Evolutionary conservation across 306 rosid species (phyloP), one percentile per base, ranked within the genome.

Genomic region (Pueraria montana): DNA sequence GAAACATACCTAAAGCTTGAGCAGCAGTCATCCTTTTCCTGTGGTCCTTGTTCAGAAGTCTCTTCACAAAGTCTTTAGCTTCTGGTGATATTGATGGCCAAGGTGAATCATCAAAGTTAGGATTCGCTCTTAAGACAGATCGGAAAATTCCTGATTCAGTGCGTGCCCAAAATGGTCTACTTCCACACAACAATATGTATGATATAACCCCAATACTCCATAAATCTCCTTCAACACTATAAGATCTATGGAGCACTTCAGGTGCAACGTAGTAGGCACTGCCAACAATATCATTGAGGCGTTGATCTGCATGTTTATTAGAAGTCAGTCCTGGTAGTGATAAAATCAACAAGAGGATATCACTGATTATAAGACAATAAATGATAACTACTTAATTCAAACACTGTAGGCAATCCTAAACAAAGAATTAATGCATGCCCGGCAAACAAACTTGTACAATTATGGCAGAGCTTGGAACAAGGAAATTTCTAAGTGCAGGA

Each of bases 201-300:
- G 98, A 90, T 87, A 96, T 91, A 81, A 96, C 99, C 48, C 99
- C 99, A 59, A 93, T 87, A 83, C 99, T 96, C 99, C 99, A 96
- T 77, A 93, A 81, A 87, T 96, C 99, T 83, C 89, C 99, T 86
- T 96, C 99, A 68, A 89, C 83, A 78, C 91, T 89, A 81, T 96
- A 96, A 40, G 99, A 93, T 90, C 98, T 92, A 88, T 96, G 97
- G 79, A 96, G 90, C 50, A 96, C 99, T 84, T 96, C 99, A 63
- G 99, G 98, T 23, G 99, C 98, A 82, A 96, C 99, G 55, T 93
- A 95, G 87, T 95, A 95, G 24, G 99, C 99, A 84, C 99, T 95
- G 65, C 99, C 99, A 83, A 96, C 99, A 79, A 96, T 94, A 85
- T 96, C 99, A 62, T 90, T 96, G 72, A 96, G 94, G 58, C 97